These are phyloP conservation scores for Tylopilus subfusipes DNA, from an alignment of 768 basidiomycete genomes.

Conservation along the genomic window DNA sequence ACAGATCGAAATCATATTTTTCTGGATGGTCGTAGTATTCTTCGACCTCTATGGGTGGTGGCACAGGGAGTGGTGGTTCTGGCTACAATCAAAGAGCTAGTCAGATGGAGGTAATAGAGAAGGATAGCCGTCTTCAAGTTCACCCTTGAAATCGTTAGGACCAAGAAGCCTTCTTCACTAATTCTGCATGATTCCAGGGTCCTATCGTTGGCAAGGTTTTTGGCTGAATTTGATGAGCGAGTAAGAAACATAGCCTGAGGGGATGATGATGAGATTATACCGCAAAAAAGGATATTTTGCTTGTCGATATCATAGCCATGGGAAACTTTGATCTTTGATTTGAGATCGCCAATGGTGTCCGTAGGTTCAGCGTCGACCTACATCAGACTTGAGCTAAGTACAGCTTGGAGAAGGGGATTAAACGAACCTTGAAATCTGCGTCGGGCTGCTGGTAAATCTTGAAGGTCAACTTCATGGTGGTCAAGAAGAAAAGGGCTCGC, in stretches of 20 bases:
- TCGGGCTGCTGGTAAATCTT: constrained; percentile 2
- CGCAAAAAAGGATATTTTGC: background rate
- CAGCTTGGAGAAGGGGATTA: background rate
- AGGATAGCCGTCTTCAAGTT: too few species aligned
- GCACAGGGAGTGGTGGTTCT: background rate
- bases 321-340: background rate
- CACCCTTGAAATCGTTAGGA: background rate
- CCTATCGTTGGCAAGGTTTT: background rate
- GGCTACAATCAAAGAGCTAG: background rate
- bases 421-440: background rate
- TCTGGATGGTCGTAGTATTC: background rate
- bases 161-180: background rate
- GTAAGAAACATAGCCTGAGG: background rate
- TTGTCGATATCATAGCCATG: background rate
- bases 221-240: background rate
- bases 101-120: background rate
- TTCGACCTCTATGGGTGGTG: background rate
- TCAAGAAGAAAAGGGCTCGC: background rate
- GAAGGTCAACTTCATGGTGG: constrained; percentile 6
- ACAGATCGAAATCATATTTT: background rate
- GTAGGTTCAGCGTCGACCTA: constrained; percentile 6
- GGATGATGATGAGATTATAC: background rate
- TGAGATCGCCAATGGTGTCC: constrained; percentile 6
- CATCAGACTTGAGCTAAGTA: background rate
- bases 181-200: constrained; percentile 4